Evolutionary conservation across 768 basidiomycete species (phyloP), one percentile per base, ranked within the genome.

Genomic region (Scleroderma bovista): DNA sequence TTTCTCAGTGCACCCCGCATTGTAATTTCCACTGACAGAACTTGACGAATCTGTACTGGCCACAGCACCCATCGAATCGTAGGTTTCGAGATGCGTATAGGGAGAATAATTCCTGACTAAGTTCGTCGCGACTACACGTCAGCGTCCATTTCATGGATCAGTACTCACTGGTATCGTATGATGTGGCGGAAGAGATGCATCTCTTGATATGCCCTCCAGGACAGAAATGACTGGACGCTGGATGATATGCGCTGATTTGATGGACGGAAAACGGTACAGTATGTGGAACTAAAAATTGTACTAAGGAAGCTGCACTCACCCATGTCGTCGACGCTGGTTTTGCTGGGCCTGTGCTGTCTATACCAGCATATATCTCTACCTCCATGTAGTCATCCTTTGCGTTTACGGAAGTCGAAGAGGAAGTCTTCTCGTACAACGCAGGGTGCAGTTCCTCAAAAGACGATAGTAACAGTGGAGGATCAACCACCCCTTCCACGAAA

Each of bases 41-140:
- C 17, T 31, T 19, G 47, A 29, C 31, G 22, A 17, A 26, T 19
- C 36, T 6, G 34, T 31, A 42, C 43, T 42, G 11, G 52, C 52
- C 0, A 45, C 45, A 10, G 52, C 43, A 47, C 46, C 17, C 11
- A 45, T 45, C n/a, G 46, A 24, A 15, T 50, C 44, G 23, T 36
- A 38, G 26, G 43, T 44, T 31, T 54, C 59, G 49, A 52, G 26
- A 8, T 43, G 67, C 57, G 94, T 77, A 69, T 93, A 86, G 15
- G 93, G 92, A 39, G 88, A 88, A 66, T 94, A 93, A 63, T 93
- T 93, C 75, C 80, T 78, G 76, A 91, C 88, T 88, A 94, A 73
- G 77, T 92, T 90, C 60, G 75, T 78, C 68, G 78, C 78, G 79
- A 93, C 93, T 93, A 73, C 62, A 70, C 52, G 73, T 86, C 80